Evolutionary conservation across 129 eudicot genomes (phyloP).

Genomic region (Deinandra increscens): DNA sequence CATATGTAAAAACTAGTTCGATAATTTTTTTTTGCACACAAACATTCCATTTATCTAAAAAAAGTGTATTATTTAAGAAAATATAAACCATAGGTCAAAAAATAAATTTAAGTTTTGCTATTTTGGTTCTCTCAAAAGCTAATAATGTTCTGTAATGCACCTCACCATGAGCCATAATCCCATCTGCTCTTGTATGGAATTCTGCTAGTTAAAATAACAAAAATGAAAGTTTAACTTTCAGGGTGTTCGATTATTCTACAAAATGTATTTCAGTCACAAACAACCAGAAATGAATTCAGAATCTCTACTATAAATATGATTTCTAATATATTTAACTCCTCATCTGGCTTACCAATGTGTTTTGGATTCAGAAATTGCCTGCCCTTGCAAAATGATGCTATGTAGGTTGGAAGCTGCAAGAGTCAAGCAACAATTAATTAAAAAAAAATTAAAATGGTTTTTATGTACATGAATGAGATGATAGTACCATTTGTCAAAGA

Average conservation of each 20-base stretch:
- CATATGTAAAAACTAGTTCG: too few relatives aligned
- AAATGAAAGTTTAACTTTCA: not conserved
- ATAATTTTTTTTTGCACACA: too few relatives aligned
- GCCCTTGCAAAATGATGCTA: constrained; percentile 7
- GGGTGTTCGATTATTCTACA: too few relatives aligned
- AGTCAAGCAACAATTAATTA: not conserved
- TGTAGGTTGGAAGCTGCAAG: not conserved
- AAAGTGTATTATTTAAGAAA: too few relatives aligned
- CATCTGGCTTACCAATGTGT: not conserved
- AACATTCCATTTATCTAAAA: too few relatives aligned
- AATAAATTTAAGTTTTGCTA: too few relatives aligned
- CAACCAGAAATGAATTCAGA: not conserved
- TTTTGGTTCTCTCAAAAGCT: too few relatives aligned
- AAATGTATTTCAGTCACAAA: not conserved
- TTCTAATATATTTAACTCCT: not conserved
- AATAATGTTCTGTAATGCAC: too few relatives aligned
- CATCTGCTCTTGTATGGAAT: not conserved
- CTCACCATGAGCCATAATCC: not conserved
- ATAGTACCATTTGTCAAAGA: constrained; percentile 38
- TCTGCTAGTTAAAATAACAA: not conserved
- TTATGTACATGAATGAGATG: not conserved
- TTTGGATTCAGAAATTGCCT: constrained; percentile 3
- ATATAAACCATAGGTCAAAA: too few relatives aligned
- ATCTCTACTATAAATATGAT: not conserved
- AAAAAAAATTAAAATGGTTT: not conserved